Conservation (phyloP, 495 filamentous ascomycete species). For the Aspergillus hancockii region DNA sequence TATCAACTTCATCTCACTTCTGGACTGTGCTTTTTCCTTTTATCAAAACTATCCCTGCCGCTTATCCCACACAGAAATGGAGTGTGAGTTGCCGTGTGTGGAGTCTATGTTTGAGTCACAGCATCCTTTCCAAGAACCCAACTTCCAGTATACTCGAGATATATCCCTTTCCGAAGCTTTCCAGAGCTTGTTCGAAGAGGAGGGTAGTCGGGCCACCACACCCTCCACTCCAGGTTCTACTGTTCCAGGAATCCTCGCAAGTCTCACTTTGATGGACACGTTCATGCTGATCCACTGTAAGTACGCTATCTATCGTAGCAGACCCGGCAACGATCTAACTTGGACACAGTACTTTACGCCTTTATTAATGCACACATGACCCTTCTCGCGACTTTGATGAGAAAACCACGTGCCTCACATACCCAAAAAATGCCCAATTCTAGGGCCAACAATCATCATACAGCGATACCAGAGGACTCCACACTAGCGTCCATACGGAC, state of each 20-base stretch:
- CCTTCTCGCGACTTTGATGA: conserved; percentile 34
- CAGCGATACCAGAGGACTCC: conserved; percentile 35
- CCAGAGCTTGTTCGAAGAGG: conserved; percentile 34
- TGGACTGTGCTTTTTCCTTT: conserved; percentile 49
- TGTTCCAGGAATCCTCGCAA: conserved; percentile 5
- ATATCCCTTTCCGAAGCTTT: conserved; percentile 37
- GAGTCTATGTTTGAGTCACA: conserved; percentile 37
- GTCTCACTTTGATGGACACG: conserved; percentile 41
- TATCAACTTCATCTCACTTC: conserved; percentile 37
- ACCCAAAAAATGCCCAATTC: conserved; percentile 3
- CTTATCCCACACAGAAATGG: conserved; percentile 37
- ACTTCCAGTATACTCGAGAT: conserved; percentile 37
- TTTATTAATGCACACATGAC: conserved; percentile 51
- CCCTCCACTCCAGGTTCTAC: conserved; percentile 9
- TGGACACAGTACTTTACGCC: conserved; percentile 37
- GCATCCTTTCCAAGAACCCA: conserved; percentile 43
- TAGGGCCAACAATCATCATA: conserved; percentile 6
- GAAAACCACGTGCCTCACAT: conserved; percentile 10
- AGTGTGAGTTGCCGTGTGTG: conserved; percentile 42
- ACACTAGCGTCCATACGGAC: conserved; percentile 34
- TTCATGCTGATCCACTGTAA: conserved; percentile 48
- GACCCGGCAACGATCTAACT: conserved; percentile 8
- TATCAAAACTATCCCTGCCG: conserved; percentile 49
- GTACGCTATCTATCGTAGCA: background rate
- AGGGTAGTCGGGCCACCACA: conserved; percentile 8